Base-by-base conservation (phyloP, 1,284 basidiomycete species). In the Leucoagaricus sp. region DNA sequence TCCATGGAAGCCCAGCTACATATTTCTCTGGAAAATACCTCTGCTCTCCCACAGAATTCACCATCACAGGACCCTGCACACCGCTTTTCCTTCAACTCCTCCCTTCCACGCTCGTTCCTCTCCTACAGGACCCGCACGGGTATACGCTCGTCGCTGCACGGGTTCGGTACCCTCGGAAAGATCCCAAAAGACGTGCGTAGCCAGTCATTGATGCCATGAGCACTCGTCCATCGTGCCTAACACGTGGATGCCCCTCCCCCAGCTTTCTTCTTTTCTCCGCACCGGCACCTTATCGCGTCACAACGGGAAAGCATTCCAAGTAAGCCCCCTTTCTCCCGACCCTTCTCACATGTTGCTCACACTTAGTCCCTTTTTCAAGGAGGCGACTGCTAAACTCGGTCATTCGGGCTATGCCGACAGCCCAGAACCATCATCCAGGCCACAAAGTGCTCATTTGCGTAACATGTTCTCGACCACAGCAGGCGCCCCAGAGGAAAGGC, bases 181-280 rank as follows among this genome's bases (percentile, higher is more conserved):
- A 55, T 73, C 29, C 65, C 68, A 25, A 71, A 65, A 59, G 69
- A 73, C 55, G 73, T 74, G 61, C 67, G 72, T 63, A 49, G 49
- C 57, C 26, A 21, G 47, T 13, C 8, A 15, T 46, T 28, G 38
- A 60, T 63, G 58, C 58, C 58, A 42, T 41, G 41, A 44, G 40
- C 31, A 29, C 8, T 46, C 53, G 36, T 60, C 50, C 56, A 61
- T 61, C 64, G 72, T 75, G 69, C 68, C 68, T 73, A 73, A 76
- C 76, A 78, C 76, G 77, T 79, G 77, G 74, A 55, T 65, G 64
- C 63, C 56, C 60, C 59, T 46, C 60, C 60, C 52, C 57, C 62
- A 72, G 72, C 69, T 75, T 63, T 68, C 72, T 53, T 66, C 73
- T 57, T 63, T 74, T 60, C 68, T 75, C 62, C 73, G 68, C 66